Evolutionary conservation across 495 filamentous ascomycete species (phyloP).

Genomic region (Coniosporium apollinis): DNA sequence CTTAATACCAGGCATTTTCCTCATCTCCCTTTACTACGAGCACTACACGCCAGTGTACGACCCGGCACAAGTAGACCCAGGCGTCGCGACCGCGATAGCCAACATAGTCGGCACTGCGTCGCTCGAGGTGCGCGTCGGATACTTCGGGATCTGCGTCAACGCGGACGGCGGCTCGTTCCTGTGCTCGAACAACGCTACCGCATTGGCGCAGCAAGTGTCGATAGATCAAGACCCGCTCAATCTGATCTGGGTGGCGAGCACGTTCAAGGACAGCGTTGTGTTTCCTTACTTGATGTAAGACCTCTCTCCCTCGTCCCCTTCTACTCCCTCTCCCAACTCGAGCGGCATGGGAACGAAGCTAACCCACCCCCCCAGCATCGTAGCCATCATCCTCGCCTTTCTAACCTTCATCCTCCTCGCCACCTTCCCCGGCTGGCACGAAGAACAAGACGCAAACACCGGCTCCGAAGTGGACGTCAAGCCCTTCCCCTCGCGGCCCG

Average conservation of each 20-base stretch:
- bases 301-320: background rate
- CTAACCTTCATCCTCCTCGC: constrained; percentile 58
- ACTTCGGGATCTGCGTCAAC: constrained; percentile 64
- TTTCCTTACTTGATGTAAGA: constrained; percentile 61
- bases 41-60: constrained; percentile 46
- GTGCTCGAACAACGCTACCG: constrained; percentile 63
- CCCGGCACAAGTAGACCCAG: constrained; percentile 70
- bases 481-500: constrained; percentile 59
- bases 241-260: constrained; percentile 60
- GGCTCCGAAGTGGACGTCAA: constrained; percentile 57
- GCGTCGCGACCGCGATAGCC: constrained; percentile 54
- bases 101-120: constrained; percentile 53
- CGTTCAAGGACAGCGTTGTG: constrained; percentile 69
- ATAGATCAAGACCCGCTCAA: constrained; percentile 66
- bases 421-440: constrained; percentile 71
- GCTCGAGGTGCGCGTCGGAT: constrained; percentile 54
- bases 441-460: constrained; percentile 42
- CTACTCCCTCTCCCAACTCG: background rate
- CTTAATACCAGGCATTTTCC: constrained; percentile 61
- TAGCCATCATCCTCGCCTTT: constrained; percentile 68
- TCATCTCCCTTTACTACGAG: constrained; percentile 61
- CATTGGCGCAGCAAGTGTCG: constrained; percentile 48
- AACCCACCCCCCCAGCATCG: constrained; percentile 40
- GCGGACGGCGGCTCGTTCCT: constrained; percentile 52
- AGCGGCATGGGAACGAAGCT: no score